phyloP scores from a whole-genome alignment of 106 monocot genomes.

The Dactylorhiza incarnata region DNA sequence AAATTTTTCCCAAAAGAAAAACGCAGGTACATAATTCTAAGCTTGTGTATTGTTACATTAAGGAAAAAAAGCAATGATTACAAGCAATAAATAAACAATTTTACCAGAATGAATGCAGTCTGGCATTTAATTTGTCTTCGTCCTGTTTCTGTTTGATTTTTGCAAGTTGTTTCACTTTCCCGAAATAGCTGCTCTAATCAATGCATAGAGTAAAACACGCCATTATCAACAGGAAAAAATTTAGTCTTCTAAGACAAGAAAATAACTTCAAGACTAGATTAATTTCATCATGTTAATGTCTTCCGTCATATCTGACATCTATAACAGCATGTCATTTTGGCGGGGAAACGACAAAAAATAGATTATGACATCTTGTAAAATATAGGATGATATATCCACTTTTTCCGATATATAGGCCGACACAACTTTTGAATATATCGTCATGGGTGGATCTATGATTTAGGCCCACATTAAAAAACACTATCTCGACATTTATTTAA shows the following conservation, averaged over 20 bases:
- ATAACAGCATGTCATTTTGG: too few relatives aligned
- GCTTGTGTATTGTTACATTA: background rate
- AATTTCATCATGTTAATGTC: background rate
- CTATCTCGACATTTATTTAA: too few relatives aligned
- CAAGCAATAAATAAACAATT: constrained; percentile 7
- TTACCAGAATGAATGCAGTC: constrained; percentile 85
- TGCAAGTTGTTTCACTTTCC: constrained; percentile 59
- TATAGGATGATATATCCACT: too few relatives aligned
- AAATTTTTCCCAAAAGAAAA: background rate
- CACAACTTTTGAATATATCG: too few relatives aligned
- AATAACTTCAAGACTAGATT: background rate
- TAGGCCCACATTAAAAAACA: too few relatives aligned
- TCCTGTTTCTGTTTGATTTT: constrained; percentile 74
- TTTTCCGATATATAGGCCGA: too few relatives aligned
- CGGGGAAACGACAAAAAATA: too few relatives aligned
- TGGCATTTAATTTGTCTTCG: constrained; percentile 70
- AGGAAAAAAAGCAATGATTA: background rate
- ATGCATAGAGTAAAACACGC: background rate
- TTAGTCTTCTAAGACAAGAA: background rate
- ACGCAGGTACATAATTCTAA: background rate
- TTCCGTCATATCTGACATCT: too few relatives aligned
- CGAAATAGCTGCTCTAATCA: constrained; percentile 60
- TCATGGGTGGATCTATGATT: too few relatives aligned
- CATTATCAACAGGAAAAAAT: background rate
- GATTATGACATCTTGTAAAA: too few relatives aligned